Percentiles rank a stretch among this genome's conserved stretches.
Evolutionary conservation across 441 rosid genomes (phyloP).

Genomic region (Euphorbia neoarborescens): DNA sequence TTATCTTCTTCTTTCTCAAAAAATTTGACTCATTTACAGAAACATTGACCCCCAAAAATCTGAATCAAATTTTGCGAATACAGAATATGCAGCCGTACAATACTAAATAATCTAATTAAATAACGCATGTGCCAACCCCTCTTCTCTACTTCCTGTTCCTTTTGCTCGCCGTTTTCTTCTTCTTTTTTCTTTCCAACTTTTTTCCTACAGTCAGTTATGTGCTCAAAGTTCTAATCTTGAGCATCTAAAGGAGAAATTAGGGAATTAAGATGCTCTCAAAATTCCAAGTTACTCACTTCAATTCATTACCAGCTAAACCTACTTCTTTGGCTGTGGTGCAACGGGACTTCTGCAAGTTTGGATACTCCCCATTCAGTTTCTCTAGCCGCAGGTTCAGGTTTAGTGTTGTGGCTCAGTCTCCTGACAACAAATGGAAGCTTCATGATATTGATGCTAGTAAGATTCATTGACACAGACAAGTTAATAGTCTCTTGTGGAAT

Average conservation of each 20-base stretch:
- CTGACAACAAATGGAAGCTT: conserved; percentile 60
- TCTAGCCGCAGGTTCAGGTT: conserved; percentile 37
- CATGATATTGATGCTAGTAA: conserved; percentile 57
- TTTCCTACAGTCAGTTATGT: not conserved
- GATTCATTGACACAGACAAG: conserved; percentile 12
- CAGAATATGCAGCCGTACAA: conserved; percentile 1
- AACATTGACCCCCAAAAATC: not conserved
- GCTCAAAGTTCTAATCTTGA: conserved; percentile 9
- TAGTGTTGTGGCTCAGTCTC: conserved; percentile 48
- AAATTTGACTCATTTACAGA: no score
- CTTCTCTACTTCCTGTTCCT: not conserved
- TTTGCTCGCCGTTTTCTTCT: not conserved
- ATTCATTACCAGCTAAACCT: conserved; percentile 18
- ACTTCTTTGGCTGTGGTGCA: conserved; percentile 21
- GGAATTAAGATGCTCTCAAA: conserved; percentile 25
- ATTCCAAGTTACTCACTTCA: conserved; percentile 20
- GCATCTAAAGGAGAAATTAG: not conserved
- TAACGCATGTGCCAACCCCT: conserved; percentile 6
- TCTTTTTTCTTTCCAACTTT: not conserved
- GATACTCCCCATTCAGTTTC: conserved; percentile 22
- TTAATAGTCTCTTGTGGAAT: not conserved
- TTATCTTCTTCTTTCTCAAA: no score
- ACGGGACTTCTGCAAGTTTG: conserved; percentile 23
- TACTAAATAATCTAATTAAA: not conserved
- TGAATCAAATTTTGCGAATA: not conserved